phyloP scores from a whole-genome alignment of 495 filamentous ascomycete species.

The Podospora didyma region DNA sequence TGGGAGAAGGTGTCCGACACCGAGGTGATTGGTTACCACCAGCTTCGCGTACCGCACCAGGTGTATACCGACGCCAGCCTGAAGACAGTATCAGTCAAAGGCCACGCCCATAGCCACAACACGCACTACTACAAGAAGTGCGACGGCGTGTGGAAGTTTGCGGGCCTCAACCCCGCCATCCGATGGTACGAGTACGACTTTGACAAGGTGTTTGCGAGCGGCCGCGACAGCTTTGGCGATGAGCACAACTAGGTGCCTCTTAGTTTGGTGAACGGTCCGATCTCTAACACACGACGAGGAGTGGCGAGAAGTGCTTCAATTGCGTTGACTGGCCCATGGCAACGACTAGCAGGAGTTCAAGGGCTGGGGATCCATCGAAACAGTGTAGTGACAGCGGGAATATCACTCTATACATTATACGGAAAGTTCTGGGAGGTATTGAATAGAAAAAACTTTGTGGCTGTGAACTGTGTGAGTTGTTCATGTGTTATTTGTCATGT shows the following conservation, averaged over 20 bases:
- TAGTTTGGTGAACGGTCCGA: not conserved
- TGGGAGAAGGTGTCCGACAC: slow-evolving; percentile 69
- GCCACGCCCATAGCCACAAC: slow-evolving; percentile 68
- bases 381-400: too few relatives aligned
- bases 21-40: slow-evolving; percentile 68
- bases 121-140: slow-evolving; percentile 71
- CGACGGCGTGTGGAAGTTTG: slow-evolving; percentile 78
- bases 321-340: not conserved
- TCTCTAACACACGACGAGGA: too few relatives aligned
- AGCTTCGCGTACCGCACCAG: slow-evolving; percentile 72
- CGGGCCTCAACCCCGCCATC: slow-evolving; percentile 66
- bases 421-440: too few relatives aligned
- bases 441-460: too few relatives aligned
- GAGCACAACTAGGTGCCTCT: not conserved
- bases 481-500: too few relatives aligned
- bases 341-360: too few relatives aligned
- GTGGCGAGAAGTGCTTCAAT: too few relatives aligned
- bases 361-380: too few relatives aligned
- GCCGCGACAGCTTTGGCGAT: slow-evolving; percentile 42
- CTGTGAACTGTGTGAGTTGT: too few relatives aligned
- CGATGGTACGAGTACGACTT: slow-evolving; percentile 72
- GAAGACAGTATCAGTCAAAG: slow-evolving; percentile 52
- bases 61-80: slow-evolving; percentile 53
- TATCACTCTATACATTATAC: too few relatives aligned
- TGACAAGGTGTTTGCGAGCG: slow-evolving; percentile 41